Conservation (phyloP, 2,329 filamentous ascomycete species). For the Pseudodiploospora longispora region DNA sequence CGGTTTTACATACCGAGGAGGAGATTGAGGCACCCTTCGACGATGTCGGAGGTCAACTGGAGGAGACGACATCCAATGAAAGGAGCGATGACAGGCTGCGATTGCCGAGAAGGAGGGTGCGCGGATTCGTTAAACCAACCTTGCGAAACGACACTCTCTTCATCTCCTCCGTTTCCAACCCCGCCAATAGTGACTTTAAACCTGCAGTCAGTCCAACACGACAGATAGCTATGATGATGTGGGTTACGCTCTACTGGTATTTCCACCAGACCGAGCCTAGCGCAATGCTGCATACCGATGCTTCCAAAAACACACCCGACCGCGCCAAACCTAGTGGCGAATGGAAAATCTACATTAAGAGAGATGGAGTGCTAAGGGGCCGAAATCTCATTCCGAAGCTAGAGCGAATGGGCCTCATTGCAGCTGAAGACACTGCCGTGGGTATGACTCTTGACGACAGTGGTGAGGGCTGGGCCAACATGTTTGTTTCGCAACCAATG, state of each 20-base stretch:
- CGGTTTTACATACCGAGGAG: constrained; percentile 68
- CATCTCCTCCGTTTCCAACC: constrained; percentile 85
- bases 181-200: constrained; percentile 71
- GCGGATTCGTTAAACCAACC: constrained; percentile 60
- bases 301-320: constrained; percentile 57
- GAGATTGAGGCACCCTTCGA: constrained; percentile 10
- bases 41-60: constrained; percentile 1
- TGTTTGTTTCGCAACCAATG: constrained; percentile 72
- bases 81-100: constrained; percentile 4
- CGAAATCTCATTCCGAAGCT: constrained; percentile 80
- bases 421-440: constrained; percentile 66
- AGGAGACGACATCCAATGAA: not conserved
- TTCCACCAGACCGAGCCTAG: constrained; percentile 79
- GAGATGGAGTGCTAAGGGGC: constrained; percentile 81
- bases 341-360: constrained; percentile 77
- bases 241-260: constrained; percentile 93
- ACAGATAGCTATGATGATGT: constrained; percentile 94
- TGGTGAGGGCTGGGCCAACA: constrained; percentile 61
- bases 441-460: constrained; percentile 55
- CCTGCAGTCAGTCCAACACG: constrained; percentile 72
- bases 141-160: constrained; percentile 74
- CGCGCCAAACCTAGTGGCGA: constrained; percentile 70
- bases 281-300: constrained; percentile 52
- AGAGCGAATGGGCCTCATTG: constrained; percentile 84
- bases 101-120: constrained; percentile 12